Evolutionary conservation across 2,329 filamentous ascomycete genomes (phyloP), one percentile per base, ranked within the genome.

Genomic region (Chrysoporthe deuterocubensis): DNA sequence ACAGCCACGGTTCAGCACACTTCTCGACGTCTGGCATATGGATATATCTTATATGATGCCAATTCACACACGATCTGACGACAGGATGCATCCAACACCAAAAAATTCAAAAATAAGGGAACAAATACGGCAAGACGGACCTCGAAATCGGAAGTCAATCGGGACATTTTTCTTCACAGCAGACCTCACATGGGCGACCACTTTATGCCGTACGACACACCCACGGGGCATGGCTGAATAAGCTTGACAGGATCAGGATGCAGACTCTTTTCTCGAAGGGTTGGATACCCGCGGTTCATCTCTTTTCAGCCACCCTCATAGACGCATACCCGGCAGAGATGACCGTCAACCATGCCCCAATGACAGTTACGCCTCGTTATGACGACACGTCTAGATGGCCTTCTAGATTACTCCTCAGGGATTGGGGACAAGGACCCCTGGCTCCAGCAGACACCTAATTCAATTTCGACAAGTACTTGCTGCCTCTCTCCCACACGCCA

Each of bases 131-230:
- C 63, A 66, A 57, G 60, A 62, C 50, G 52, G 44, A 61, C 64
- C 59, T 59, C 44, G 37, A 61, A 43, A 56, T 65, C 56, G 66
- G 26, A 61, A 57, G 60, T 68, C 48, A 66, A 66, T 66, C 62
- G 58, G 67, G 61, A 63, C 54, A 37, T 26, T 65, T 69, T 67
- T 50, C 59, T 66, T 50, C 54, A 69, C 64, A 70, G 61, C 61
- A 68, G 64, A 70, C 60, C 66, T 67, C 68, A 62, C 56, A 66
- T 63, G 69, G 69, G 69, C 69, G 64, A 70, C 69, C 69, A 70
- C 67, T 66, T 70, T 69, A 70, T 70, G 69, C 69, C 69, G 52
- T 65, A 70, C 69, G 69, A 70, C 69, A 69, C 67, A 58, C 62
- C 40, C 52, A 67, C 57, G 67, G 67, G 69, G 67, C 67, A 69